Evolutionary conservation across 2,329 filamentous ascomycete genomes (phyloP).

Genomic region (Pyricularia sp.): DNA sequence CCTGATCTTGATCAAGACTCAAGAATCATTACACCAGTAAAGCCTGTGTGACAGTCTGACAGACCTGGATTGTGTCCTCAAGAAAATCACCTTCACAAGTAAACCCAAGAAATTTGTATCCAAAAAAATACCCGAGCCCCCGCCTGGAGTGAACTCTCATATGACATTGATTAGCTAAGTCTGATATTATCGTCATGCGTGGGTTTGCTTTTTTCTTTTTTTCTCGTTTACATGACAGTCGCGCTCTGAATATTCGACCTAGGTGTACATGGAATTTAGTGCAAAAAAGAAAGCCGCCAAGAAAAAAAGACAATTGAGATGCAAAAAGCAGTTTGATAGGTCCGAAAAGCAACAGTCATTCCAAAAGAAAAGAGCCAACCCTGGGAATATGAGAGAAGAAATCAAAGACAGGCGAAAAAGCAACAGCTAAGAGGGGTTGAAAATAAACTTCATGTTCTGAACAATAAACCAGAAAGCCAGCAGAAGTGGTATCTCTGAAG

Average conservation of each 20-base stretch:
- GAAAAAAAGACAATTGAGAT: not conserved
- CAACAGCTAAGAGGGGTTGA: not conserved
- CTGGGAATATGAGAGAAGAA: not conserved
- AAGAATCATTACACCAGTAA: not conserved
- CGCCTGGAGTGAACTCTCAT: not conserved
- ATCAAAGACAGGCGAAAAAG: not conserved
- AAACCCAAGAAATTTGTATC: too few species aligned
- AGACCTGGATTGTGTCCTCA: not conserved
- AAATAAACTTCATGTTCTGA: not conserved
- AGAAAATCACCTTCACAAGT: too few species aligned
- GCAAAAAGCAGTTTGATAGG: not conserved
- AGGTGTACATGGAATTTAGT: not conserved
- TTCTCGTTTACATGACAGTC: not conserved
- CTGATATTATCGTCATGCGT: not conserved
- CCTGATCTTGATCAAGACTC: not conserved
- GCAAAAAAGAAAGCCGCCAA: not conserved
- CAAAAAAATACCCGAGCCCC: not conserved
- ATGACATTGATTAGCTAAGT: not conserved
- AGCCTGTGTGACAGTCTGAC: not conserved
- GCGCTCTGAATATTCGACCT: not conserved
- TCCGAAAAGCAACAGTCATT: not conserved
- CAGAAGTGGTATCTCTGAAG: not conserved
- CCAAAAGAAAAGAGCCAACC: not conserved
- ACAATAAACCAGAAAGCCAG: not conserved
- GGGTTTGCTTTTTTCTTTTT: not conserved